Evolutionary conservation across 1,284 basidiomycete genomes (phyloP).

Genomic region (Ustilago crameri): DNA sequence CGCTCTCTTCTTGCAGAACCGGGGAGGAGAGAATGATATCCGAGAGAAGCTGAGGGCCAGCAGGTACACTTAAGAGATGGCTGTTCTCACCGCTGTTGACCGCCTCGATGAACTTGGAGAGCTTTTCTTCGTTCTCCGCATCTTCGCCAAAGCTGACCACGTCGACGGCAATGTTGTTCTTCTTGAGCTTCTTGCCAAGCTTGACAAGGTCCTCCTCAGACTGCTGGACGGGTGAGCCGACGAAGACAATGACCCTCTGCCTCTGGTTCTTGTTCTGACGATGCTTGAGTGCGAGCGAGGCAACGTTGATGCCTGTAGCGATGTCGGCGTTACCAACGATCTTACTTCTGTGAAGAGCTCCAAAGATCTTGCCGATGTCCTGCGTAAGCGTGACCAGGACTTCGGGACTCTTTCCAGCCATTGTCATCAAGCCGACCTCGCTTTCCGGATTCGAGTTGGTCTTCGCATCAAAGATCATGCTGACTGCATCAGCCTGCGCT

Average conservation of each 20-base stretch:
- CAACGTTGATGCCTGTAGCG: constrained; percentile 88
- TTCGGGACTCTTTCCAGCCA: constrained; percentile 82
- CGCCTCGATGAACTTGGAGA: constrained; percentile 81
- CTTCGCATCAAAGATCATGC: constrained; percentile 90
- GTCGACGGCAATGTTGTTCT: constrained; percentile 98
- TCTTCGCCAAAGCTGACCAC: constrained; percentile 79
- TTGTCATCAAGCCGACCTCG: constrained; percentile 96
- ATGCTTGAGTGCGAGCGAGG: constrained; percentile 91
- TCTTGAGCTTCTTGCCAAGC: constrained; percentile 96
- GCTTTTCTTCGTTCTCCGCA: constrained; percentile 73
- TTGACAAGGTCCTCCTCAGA: constrained; percentile 71
- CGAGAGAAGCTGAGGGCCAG: constrained; percentile 81
- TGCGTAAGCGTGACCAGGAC: constrained; percentile 95
- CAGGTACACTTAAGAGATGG: constrained; percentile 83
- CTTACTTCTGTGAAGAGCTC: constrained; percentile 78
- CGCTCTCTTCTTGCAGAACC: constrained; percentile 82
- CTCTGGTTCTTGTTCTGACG: constrained; percentile 97
- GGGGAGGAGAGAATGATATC: constrained; percentile 84
- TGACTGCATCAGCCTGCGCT: constrained; percentile 91
- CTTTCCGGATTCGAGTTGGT: constrained; percentile 92
- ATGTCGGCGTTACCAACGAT: constrained; percentile 86
- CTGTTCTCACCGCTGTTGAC: constrained; percentile 80
- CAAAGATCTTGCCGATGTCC: constrained; percentile 90
- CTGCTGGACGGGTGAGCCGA: constrained; percentile 78
- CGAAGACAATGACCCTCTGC: constrained; percentile 92